Conservation (phyloP, 345 rosid species). For the Luvunga scandens region DNA sequence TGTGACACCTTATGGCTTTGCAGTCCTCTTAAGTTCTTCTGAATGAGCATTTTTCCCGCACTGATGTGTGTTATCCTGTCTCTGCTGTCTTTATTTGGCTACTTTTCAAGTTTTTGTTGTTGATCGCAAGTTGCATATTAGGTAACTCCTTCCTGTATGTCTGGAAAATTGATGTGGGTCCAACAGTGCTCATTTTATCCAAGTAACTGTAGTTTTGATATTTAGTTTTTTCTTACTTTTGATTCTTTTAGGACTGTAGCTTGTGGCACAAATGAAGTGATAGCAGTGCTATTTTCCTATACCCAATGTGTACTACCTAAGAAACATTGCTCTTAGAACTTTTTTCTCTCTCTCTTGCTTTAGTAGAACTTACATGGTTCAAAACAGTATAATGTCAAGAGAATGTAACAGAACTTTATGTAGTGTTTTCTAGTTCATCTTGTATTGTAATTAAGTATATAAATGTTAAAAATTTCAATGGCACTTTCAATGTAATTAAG, state of each 20-base stretch:
- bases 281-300: background rate
- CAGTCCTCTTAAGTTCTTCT: background rate
- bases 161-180: background rate
- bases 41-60: background rate
- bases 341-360: background rate
- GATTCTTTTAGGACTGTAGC: background rate
- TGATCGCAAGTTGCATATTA: background rate
- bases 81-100: constrained; percentile 8
- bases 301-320: background rate
- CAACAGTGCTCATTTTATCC: background rate
- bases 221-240: background rate
- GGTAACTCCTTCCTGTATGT: background rate
- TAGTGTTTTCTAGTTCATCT: background rate
- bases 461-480: no score
- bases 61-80: constrained; percentile 1
- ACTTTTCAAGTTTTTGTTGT: background rate
- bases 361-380: background rate
- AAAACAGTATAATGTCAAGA: background rate
- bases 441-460: background rate
- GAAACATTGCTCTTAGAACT: background rate
- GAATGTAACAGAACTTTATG: background rate
- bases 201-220: background rate
- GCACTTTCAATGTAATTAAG: no score
- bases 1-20: background rate
- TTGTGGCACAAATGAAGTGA: background rate